Conservation (phyloP, 2,329 filamentous ascomycete genomes). For the Cladosporium colombiae region DNA sequence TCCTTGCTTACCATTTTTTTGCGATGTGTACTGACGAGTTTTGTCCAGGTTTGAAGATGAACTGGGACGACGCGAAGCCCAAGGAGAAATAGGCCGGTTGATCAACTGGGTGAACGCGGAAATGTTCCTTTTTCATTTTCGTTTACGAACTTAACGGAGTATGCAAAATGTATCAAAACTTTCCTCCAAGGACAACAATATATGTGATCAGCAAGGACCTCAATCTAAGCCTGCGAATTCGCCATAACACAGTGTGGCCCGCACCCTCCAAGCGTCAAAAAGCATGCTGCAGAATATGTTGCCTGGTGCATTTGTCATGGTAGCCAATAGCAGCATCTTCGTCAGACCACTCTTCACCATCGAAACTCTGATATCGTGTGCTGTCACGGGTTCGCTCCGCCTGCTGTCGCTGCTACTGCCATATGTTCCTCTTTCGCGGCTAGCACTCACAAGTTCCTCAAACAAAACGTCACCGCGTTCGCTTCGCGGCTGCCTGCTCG, state of each 20-base stretch:
- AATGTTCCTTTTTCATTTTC: background rate
- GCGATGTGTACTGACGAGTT: conserved; percentile 15
- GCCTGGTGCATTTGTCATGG: background rate
- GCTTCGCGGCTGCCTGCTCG: background rate
- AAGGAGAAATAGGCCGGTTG: background rate
- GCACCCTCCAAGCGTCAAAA: no score
- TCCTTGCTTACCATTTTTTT: background rate
- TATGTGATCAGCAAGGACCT: background rate
- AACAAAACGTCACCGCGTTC: background rate
- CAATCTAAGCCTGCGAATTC: background rate
- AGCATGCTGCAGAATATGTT: no score
- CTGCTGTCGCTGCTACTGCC: background rate
- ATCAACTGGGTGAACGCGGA: background rate
- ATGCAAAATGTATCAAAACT: background rate
- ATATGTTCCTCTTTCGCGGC: background rate
- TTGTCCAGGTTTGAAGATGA: conserved; percentile 35
- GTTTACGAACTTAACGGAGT: background rate
- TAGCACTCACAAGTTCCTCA: background rate
- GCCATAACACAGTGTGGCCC: background rate
- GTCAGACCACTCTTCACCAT: background rate
- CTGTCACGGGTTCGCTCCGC: background rate
- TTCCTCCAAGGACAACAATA: background rate
- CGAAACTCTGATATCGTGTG: background rate
- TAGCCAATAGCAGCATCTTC: background rate
- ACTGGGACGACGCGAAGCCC: conserved; percentile 29